phyloP scores from a whole-genome alignment of 202 grass and related monocot genomes.

The Bolboschoenoplectus hybrid region DNA sequence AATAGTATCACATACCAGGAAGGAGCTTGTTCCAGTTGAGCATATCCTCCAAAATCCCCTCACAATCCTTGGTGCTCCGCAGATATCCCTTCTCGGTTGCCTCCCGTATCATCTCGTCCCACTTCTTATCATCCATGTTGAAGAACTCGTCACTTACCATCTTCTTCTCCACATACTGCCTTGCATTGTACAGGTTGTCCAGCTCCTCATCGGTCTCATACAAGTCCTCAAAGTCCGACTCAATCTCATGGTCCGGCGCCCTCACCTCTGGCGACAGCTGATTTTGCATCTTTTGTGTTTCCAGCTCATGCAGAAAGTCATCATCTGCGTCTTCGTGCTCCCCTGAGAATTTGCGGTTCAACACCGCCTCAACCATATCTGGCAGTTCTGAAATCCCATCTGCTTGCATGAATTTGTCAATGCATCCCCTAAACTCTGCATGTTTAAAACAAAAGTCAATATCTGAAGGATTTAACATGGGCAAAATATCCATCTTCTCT shows the following conservation, averaged over 20 bases:
- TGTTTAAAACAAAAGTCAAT: neutral
- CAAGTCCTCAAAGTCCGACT: slow-evolving; percentile 63
- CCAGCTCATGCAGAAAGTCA: slow-evolving; percentile 61
- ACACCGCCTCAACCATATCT: slow-evolving; percentile 45
- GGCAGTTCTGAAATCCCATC: slow-evolving; percentile 51
- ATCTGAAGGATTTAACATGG: neutral
- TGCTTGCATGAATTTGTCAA: slow-evolving; percentile 56
- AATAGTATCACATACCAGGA: slow-evolving; percentile 59
- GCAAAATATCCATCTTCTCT: neutral
- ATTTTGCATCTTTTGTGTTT: neutral
- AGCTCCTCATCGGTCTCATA: slow-evolving; percentile 74
- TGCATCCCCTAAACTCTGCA: slow-evolving; percentile 58
- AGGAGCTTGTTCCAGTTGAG: slow-evolving; percentile 76
- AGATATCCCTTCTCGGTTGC: slow-evolving; percentile 47
- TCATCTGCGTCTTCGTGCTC: slow-evolving; percentile 59
- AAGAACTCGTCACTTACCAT: slow-evolving; percentile 56
- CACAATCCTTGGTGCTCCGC: slow-evolving; percentile 68
- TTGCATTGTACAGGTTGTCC: slow-evolving; percentile 74
- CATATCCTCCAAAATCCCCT: slow-evolving; percentile 92
- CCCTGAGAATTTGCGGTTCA: slow-evolving; percentile 51
- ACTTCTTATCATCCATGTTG: slow-evolving; percentile 80
- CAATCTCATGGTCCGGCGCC: slow-evolving; percentile 60
- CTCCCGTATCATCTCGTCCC: slow-evolving; percentile 61
- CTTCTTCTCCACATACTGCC: slow-evolving; percentile 81
- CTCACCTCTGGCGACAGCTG: slow-evolving; percentile 38